These are phyloP conservation scores for Trypanosoma rangeli DNA, from an alignment of 208 protist species.

Conservation along the genomic window DNA sequence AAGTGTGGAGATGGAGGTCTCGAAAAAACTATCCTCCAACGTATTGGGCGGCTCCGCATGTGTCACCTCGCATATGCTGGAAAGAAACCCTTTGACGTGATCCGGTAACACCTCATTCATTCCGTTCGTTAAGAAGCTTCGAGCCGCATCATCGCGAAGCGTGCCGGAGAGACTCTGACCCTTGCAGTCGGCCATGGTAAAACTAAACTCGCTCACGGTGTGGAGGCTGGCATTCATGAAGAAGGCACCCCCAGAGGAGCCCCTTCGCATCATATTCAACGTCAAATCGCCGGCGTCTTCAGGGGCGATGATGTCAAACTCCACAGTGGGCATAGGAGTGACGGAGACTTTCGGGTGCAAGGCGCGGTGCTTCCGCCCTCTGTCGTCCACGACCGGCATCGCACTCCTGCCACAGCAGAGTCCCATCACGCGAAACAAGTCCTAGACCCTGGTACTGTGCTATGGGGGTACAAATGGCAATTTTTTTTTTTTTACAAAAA, in stretches of 20 bases:
- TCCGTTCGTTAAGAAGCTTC: slow-evolving; percentile 65
- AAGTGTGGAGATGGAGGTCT: not conserved
- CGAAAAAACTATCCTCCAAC: slow-evolving; percentile 49
- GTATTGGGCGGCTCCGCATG: slow-evolving; percentile 32
- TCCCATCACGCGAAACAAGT: slow-evolving; percentile 15
- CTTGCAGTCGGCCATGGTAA: not conserved
- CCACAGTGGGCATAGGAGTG: slow-evolving; percentile 27
- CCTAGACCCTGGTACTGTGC: too few species aligned
- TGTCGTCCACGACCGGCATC: slow-evolving; percentile 26
- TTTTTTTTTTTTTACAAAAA: too few species aligned
- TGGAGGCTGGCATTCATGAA: slow-evolving; percentile 53
- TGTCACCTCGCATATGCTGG: slow-evolving; percentile 40
- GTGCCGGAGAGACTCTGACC: slow-evolving; percentile 14
- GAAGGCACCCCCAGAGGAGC: not conserved
- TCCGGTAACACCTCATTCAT: slow-evolving; percentile 52
- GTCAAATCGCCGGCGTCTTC: slow-evolving; percentile 12
- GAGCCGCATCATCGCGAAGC: slow-evolving; percentile 35
- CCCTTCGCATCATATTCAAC: slow-evolving; percentile 11
- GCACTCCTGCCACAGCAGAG: slow-evolving; percentile 19
- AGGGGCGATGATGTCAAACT: slow-evolving; percentile 61
- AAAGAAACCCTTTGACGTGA: slow-evolving; percentile 53
- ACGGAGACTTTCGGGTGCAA: not conserved
- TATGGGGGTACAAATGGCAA: too few species aligned
- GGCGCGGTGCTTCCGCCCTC: not conserved
- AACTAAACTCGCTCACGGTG: slow-evolving; percentile 29